Conservation (phyloP, 1,284 basidiomycete genomes). For the Ustilago sp. region DNA sequence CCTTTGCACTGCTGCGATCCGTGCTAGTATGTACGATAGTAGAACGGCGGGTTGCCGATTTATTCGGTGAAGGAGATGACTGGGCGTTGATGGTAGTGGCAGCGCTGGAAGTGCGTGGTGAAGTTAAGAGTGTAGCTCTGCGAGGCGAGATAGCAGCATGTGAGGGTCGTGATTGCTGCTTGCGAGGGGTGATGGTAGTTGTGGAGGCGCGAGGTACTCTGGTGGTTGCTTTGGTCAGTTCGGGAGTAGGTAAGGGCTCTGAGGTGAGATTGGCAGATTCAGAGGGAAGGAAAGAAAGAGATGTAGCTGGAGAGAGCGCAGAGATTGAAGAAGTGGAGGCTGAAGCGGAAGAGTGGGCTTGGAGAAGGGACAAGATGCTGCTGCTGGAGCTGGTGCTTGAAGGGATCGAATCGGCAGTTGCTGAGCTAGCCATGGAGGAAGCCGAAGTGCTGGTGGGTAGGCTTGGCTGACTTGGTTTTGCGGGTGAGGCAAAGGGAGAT, state of each 20-base stretch:
- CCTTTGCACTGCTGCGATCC: conserved; percentile 20
- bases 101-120: conserved; percentile 28
- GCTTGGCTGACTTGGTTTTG: conserved; percentile 8
- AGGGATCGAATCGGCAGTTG: conserved; percentile 18
- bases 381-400: conserved; percentile 31
- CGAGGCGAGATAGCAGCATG: conserved; percentile 6
- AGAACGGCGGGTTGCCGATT: conserved; percentile 22
- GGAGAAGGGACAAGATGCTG: conserved; percentile 41
- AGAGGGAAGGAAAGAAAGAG: conserved; percentile 16
- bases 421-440: conserved; percentile 14
- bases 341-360: conserved; percentile 32
- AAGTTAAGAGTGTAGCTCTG: conserved; percentile 18
- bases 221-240: conserved; percentile 17
- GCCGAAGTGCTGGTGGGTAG: conserved; percentile 19
- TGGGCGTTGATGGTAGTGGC: conserved; percentile 20
- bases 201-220: conserved; percentile 8
- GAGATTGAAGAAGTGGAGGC: conserved; percentile 16
- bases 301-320: conserved; percentile 22
- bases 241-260: conserved; percentile 10
- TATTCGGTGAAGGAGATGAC: conserved; percentile 14
- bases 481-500: conserved; percentile 11
- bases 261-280: conserved; percentile 17
- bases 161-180: conserved; percentile 2
- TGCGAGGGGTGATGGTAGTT: conserved; percentile 11
- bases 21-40: conserved; percentile 6